A percentile compares a stretch with the other conserved stretches of the same genome.
phyloP scores from a whole-genome alignment of 257 asterid species.

The Solanum arcanum region DNA sequence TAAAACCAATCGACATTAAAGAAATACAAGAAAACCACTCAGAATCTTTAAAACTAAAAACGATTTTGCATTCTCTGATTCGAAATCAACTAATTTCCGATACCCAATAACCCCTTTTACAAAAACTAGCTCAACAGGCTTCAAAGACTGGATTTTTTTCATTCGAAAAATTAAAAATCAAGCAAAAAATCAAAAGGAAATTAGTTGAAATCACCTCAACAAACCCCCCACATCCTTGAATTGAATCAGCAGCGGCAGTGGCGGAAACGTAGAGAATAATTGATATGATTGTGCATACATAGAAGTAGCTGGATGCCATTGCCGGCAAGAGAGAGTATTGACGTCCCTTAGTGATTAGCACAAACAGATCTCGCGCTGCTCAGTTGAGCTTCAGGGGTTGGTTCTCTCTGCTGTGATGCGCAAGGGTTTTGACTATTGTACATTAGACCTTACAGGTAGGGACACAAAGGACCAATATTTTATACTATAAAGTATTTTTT shows the following conservation, averaged over 20 bases:
- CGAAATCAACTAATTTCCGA: neutral
- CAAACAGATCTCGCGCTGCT: neutral
- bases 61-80: neutral
- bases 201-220: constrained; percentile 46
- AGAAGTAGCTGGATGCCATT: neutral
- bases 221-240: constrained; percentile 97
- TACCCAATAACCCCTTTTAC: neutral
- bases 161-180: neutral
- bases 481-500: neutral
- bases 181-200: neutral
- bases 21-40: neutral
- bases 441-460: neutral
- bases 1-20: neutral
- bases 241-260: constrained; percentile 44
- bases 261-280: neutral
- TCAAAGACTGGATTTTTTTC: neutral
- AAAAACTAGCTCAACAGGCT: neutral
- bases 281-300: neutral
- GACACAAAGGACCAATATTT: neutral
- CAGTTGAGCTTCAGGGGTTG: neutral
- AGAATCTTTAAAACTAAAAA: neutral
- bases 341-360: neutral
- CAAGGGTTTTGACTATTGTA: neutral
- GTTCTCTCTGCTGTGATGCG: neutral
- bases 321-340: neutral